Evolutionary conservation across 139 green algal genomes (phyloP), one percentile per base, ranked within the genome.

Genomic region (Coelastrella sp.): DNA sequence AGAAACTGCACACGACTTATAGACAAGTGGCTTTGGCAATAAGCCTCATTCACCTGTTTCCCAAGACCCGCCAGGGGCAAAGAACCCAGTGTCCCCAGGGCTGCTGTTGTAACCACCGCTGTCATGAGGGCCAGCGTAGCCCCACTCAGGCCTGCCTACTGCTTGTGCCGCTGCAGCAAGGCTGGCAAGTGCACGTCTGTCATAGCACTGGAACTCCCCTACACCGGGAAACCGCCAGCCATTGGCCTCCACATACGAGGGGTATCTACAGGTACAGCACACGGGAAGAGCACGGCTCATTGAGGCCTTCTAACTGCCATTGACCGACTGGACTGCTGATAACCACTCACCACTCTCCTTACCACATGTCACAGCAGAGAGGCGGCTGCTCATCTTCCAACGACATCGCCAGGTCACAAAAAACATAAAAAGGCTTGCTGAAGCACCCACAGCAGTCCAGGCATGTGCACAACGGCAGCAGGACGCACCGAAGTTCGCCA

Each of bases 141-240:
- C 95, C 93, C 94, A 97, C 85, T 96, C 94, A 4, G 92, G 90
- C 57, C 93, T 90, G 13, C 95, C 86, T 90, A 87, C 17, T 87
- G 78, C 17, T 90, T 89, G 17, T 91, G 91, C 80, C 85, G 84
- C 81, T 22, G 85, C 75, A 23, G 94, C 93, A 58, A 97, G 89
- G 8, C 82, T 92, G 14, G 93, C 93, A 8, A 96, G 91, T 23
- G 94, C 93, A 2, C 93, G 86, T 4, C 93, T 88, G 88, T 97
- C 95, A 82, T 96, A 97, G 88, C 95, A 97, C 84, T 97, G 95
- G 89, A 96, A 99, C 93, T 99, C 97, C 14, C 97, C 97, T 6
- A 98, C 94, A 68, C 96, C 96, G 7, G 97, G 97, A 75, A 99
- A 99, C 59, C 95, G 91, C 97, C 97, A 99, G 54, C 96, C 96